Percentiles rank a stretch among this genome's conserved stretches.
Evolutionary conservation across 1,139 yeast genomes (phyloP).

Genomic region (Chernovozyma aurita): DNA sequence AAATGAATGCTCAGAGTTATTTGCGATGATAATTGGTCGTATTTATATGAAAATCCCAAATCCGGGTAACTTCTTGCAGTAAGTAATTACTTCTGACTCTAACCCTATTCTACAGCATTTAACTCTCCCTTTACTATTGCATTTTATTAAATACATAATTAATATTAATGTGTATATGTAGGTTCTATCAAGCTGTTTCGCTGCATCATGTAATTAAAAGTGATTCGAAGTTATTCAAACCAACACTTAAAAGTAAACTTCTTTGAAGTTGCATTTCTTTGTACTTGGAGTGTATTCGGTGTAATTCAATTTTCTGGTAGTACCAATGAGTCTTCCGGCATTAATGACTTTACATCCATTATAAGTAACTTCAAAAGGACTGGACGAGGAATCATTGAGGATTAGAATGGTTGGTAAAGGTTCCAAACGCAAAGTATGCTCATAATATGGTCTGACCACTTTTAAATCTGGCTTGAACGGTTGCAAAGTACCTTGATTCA

Average conservation of each 20-base stretch:
- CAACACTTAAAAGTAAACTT: conserved; percentile 40
- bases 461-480: conserved; percentile 65
- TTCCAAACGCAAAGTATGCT: conserved; percentile 61
- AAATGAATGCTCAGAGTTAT: too few species aligned
- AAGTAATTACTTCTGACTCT: too few species aligned
- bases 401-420: conserved; percentile 76
- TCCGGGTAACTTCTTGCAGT: neutral
- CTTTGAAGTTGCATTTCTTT: conserved; percentile 47
- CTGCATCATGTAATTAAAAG: too few species aligned
- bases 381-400: conserved; percentile 65
- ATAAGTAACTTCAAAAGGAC: conserved; percentile 69
- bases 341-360: conserved; percentile 81
- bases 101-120: too few species aligned
- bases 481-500: conserved; percentile 84
- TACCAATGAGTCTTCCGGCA: conserved; percentile 53
- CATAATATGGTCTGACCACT: conserved; percentile 67
- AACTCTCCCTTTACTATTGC: too few species aligned
- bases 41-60: neutral
- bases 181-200: too few species aligned
- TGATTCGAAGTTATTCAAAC: too few species aligned
- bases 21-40: too few species aligned
- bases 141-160: too few species aligned
- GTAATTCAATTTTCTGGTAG: conserved; percentile 53
- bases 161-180: too few species aligned
- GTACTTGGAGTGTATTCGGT: conserved; percentile 64